Evolutionary conservation across 768 basidiomycete genomes (phyloP).

Genomic region (Tephrocybe sp.): DNA sequence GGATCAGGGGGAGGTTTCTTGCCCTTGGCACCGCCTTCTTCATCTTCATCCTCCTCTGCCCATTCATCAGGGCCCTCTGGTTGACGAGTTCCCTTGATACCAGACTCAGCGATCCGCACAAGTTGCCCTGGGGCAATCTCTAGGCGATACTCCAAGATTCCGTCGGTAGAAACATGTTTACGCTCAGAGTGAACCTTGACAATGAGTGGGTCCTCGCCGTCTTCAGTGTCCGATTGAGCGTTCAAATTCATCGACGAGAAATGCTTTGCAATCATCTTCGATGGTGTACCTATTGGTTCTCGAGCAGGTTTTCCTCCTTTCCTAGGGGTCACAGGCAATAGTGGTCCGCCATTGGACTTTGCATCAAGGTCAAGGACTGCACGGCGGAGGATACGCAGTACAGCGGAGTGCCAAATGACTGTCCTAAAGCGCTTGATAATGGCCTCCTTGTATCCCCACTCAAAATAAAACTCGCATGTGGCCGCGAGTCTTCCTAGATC

Average conservation of each 20-base stretch:
- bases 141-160: slow-evolving; percentile 74
- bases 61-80: slow-evolving; percentile 47
- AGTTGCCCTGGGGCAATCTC: slow-evolving; percentile 69
- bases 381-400: slow-evolving; percentile 70
- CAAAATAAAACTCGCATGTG: slow-evolving; percentile 84
- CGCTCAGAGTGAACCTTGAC: slow-evolving; percentile 65
- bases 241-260: slow-evolving; percentile 46
- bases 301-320: slow-evolving; percentile 26
- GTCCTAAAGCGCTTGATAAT: slow-evolving; percentile 85
- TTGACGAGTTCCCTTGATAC: slow-evolving; percentile 59
- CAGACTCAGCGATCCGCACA: slow-evolving; percentile 61
- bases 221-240: slow-evolving; percentile 26
- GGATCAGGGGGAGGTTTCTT: slow-evolving; percentile 47
- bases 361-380: slow-evolving; percentile 50
- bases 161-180: slow-evolving; percentile 68
- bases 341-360: background rate
- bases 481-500: slow-evolving; percentile 70
- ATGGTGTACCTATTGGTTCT: slow-evolving; percentile 40
- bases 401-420: slow-evolving; percentile 74
- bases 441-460: slow-evolving; percentile 85
- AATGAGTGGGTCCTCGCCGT: slow-evolving; percentile 45
- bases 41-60: slow-evolving; percentile 49
- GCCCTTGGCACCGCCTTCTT: slow-evolving; percentile 23
- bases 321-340: slow-evolving; percentile 36
- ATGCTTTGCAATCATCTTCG: slow-evolving; percentile 53